These are phyloP conservation scores for Helotiales sp. DNA, from an alignment of 2,329 filamentous ascomycete species.

Conservation along the genomic window DNA sequence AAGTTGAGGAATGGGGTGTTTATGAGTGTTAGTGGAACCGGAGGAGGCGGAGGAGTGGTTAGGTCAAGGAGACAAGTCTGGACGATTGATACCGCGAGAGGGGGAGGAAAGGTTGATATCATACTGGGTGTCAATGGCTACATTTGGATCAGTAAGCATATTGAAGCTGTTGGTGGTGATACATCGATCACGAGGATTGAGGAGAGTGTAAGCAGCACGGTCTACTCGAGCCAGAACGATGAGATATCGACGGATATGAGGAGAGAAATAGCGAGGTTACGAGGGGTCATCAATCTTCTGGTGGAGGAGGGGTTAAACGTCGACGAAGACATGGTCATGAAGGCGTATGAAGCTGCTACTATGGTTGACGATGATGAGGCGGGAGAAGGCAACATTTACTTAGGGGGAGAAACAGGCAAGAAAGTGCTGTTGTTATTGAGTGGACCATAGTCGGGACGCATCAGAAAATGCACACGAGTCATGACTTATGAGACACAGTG, in stretches of 20 bases:
- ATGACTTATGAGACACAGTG: neutral
- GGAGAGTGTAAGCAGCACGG: conserved; percentile 78
- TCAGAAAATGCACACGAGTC: conserved; percentile 4
- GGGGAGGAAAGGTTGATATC: conserved; percentile 73
- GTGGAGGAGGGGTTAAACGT: conserved; percentile 81
- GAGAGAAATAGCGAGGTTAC: conserved; percentile 82
- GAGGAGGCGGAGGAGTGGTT: conserved; percentile 79
- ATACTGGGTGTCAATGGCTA: conserved; percentile 95
- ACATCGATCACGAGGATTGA: conserved; percentile 78
- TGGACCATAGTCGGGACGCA: conserved; percentile 17
- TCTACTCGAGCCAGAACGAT: conserved; percentile 96
- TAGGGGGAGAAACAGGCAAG: conserved; percentile 47
- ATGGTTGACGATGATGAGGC: conserved; percentile 65
- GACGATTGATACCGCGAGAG: conserved; percentile 63
- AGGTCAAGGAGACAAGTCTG: conserved; percentile 84
- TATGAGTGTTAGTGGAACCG: conserved; percentile 75
- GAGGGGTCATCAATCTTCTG: conserved; percentile 78
- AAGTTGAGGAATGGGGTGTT: conserved; percentile 95
- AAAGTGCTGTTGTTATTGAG: conserved; percentile 34
- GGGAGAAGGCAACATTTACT: conserved; percentile 56
- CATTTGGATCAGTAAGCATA: conserved; percentile 89
- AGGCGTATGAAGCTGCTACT: conserved; percentile 78
- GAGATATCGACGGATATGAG: conserved; percentile 73
- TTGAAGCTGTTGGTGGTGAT: conserved; percentile 54
- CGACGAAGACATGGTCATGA: conserved; percentile 85